phyloP scores from a whole-genome alignment of 2,329 filamentous ascomycete species.

The Colletotrichum higginsianum region DNA sequence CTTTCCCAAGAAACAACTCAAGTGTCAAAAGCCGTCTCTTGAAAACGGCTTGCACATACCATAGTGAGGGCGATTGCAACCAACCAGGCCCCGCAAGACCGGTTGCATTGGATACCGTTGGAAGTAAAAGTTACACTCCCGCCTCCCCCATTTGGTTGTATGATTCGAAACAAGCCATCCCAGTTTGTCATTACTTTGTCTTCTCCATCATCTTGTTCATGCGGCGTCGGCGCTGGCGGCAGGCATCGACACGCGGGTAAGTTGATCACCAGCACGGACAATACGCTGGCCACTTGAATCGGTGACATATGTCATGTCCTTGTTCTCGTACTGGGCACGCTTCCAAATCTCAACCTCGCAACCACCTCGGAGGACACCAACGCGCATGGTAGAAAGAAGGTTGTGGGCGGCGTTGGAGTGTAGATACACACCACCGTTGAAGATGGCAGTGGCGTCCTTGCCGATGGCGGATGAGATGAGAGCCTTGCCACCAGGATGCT shows the following conservation, averaged over 20 bases:
- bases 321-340: conserved; percentile 86
- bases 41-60: background rate
- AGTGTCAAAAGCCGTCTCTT: background rate
- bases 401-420: conserved; percentile 94
- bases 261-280: conserved; percentile 86
- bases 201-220: conserved; percentile 54
- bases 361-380: conserved; percentile 88
- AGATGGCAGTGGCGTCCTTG: conserved; percentile 91
- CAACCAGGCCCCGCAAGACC: background rate
- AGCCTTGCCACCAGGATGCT: conserved; percentile 91
- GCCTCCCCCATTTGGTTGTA: background rate
- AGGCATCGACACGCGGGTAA: conserved; percentile 86
- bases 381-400: conserved; percentile 87
- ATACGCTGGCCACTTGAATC: conserved; percentile 87
- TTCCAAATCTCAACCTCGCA: conserved; percentile 96
- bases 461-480: conserved; percentile 87
- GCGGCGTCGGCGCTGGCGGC: conserved; percentile 88
- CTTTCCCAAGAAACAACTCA: background rate
- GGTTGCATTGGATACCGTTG: background rate
- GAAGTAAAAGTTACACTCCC: conserved; percentile 24
- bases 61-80: background rate
- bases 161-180: conserved; percentile 12
- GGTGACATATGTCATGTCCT: conserved; percentile 84
- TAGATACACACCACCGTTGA: conserved; percentile 92
- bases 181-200: conserved; percentile 19